These are phyloP conservation scores for Phytophthora brassicae DNA, from an alignment of 352 stramenopile species.

Conservation along the genomic window DNA sequence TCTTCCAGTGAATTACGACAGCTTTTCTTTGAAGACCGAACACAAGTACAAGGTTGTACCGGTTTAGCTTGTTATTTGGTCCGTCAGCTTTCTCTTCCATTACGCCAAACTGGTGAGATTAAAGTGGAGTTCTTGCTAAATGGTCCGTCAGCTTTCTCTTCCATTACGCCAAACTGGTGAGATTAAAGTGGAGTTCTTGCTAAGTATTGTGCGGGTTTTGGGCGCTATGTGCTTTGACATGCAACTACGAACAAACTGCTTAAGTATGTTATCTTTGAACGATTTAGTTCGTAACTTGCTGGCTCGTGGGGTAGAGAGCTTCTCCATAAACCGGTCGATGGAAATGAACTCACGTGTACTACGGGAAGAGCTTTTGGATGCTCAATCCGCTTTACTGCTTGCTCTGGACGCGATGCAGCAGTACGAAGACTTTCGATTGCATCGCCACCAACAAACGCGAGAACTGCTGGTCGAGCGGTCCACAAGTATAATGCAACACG, in stretches of 20 bases:
- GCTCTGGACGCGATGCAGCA: slow-evolving; percentile 46
- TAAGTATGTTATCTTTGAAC: slow-evolving; percentile 16
- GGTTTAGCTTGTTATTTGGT: slow-evolving; percentile 37
- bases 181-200: slow-evolving; percentile 14
- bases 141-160: slow-evolving; percentile 35
- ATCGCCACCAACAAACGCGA: slow-evolving; percentile 25
- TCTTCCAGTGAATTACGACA: slow-evolving; percentile 38
- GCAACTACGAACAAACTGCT: slow-evolving; percentile 18
- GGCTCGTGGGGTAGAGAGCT: slow-evolving; percentile 24
- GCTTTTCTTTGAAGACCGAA: slow-evolving; percentile 60
- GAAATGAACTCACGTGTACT: slow-evolving; percentile 4
- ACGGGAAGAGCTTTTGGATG: slow-evolving; percentile 48
- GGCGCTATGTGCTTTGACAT: slow-evolving; percentile 32
- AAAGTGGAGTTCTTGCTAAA: slow-evolving; percentile 20
- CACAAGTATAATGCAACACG: slow-evolving; percentile 26
- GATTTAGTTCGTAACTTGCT: slow-evolving; percentile 22
- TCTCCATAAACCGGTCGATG: background rate
- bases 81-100: slow-evolving; percentile 29
- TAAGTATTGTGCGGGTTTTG: slow-evolving; percentile 21
- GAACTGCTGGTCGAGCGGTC: slow-evolving; percentile 27
- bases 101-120: slow-evolving; percentile 4
- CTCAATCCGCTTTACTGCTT: slow-evolving; percentile 47
- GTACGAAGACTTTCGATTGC: slow-evolving; percentile 26
- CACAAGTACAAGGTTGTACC: slow-evolving; percentile 21
- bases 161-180: slow-evolving; percentile 5